A percentile compares a stretch with the other conserved stretches of the same genome.
phyloP scores from a whole-genome alignment of 768 basidiomycete genomes.

The Boletus huronensis region DNA sequence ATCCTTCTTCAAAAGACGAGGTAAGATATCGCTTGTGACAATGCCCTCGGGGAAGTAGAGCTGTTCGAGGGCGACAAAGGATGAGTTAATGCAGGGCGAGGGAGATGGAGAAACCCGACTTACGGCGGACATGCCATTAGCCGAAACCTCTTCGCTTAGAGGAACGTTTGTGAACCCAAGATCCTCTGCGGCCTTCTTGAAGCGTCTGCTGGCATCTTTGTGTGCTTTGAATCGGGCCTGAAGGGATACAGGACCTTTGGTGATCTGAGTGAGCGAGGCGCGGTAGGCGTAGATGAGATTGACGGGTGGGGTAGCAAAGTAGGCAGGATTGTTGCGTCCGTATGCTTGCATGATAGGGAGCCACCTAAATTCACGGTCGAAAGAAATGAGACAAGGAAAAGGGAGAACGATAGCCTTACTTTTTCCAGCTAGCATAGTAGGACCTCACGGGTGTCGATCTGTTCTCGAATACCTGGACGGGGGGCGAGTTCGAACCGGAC shows the following conservation, averaged over 20 bases:
- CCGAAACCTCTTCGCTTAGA: slow-evolving; percentile 54
- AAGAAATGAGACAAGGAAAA: not conserved
- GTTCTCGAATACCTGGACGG: slow-evolving; percentile 9
- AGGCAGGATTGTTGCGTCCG: slow-evolving; percentile 74
- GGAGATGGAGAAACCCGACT: slow-evolving; percentile 10
- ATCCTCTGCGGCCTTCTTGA: slow-evolving; percentile 62
- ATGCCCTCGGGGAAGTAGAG: slow-evolving; percentile 83
- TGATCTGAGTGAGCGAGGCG: slow-evolving; percentile 74
- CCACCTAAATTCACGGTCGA: slow-evolving; percentile 49
- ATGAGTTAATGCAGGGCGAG: not conserved
- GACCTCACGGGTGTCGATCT: slow-evolving; percentile 52
- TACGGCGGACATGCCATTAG: slow-evolving; percentile 95
- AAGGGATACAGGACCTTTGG: slow-evolving; percentile 56
- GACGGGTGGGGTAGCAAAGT: slow-evolving; percentile 95
- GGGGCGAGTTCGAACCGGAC: not conserved
- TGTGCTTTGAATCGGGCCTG: slow-evolving; percentile 78
- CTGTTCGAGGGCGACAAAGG: slow-evolving; percentile 29
- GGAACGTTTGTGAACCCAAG: slow-evolving; percentile 79
- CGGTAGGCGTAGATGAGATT: slow-evolving; percentile 92
- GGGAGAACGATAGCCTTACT: slow-evolving; percentile 37
- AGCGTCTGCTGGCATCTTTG: slow-evolving; percentile 56
- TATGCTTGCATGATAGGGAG: slow-evolving; percentile 93
- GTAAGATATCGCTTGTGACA: slow-evolving; percentile 71
- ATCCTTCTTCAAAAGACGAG: slow-evolving; percentile 64
- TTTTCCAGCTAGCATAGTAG: slow-evolving; percentile 91